A percentile compares a stretch with the other conserved stretches of the same genome.
Conservation (phyloP, 1,284 basidiomycete species). For the Tylopilus sp. region DNA sequence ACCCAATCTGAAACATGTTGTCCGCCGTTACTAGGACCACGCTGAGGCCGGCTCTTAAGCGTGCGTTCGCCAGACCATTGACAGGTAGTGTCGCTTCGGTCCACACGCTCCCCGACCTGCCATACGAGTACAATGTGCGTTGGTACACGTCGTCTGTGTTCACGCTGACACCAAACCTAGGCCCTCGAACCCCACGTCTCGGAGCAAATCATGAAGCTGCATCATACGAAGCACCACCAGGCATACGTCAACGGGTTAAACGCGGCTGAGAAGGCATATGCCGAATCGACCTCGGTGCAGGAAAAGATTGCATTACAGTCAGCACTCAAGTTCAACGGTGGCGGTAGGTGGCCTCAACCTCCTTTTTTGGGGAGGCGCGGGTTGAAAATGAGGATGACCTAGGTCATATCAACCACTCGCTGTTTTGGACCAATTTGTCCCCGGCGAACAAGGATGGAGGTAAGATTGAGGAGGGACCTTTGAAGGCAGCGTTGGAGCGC, state of each 20-base stretch:
- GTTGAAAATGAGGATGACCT: conserved; percentile 2
- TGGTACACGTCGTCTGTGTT: not conserved
- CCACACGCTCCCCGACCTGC: conserved; percentile 88
- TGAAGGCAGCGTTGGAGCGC: conserved; percentile 85
- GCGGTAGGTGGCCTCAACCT: conserved; percentile 61
- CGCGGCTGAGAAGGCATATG: conserved; percentile 89
- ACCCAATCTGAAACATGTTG: conserved; percentile 51
- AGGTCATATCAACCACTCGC: conserved; percentile 92
- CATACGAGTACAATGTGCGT: conserved; percentile 90
- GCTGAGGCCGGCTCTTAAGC: conserved; percentile 53
- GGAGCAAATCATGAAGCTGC: conserved; percentile 90
- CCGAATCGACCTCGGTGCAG: conserved; percentile 74
- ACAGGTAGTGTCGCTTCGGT: conserved; percentile 48
- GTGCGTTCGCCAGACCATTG: conserved; percentile 48
- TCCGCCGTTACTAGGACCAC: conserved; percentile 55
- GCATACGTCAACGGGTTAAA: conserved; percentile 94
- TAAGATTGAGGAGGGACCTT: conserved; percentile 74
- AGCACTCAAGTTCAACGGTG: conserved; percentile 93
- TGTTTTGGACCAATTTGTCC: conserved; percentile 99
- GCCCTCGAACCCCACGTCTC: conserved; percentile 85
- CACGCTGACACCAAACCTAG: conserved; percentile 42
- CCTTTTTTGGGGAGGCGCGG: not conserved
- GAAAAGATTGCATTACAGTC: conserved; percentile 89
- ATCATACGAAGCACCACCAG: conserved; percentile 98
- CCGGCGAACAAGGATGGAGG: conserved; percentile 71